Evolutionary conservation across 2,329 filamentous ascomycete species (phyloP), one percentile per base, ranked within the genome.

Genomic region (Drechslerella stenobrocha): DNA sequence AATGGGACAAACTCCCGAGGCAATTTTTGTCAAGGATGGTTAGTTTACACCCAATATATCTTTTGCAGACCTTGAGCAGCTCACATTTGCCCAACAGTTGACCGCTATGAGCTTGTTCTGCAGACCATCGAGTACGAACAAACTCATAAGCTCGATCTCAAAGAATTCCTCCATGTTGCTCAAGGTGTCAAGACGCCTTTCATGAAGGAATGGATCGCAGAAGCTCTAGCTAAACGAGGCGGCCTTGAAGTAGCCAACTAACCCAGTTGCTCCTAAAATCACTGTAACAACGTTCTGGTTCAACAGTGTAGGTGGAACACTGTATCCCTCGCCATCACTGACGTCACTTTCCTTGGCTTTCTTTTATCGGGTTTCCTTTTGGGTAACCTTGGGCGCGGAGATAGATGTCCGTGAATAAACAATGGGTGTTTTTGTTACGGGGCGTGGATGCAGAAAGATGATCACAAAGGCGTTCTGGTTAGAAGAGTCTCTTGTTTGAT

Each of bases 41-140:
- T 34, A 15, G 45, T 13, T 37, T 42, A n/a, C 9, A n/a, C 8
- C 37, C 2, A 15, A 3, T 15, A 22, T 32, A 47, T 11, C 1
- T 9, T 40, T 13, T 18, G 23, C 40, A 23, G 11, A 3, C 3
- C 1, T 3, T 2, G 22, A 30, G 1, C 23, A 20, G 18, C 51
- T 61, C 40, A 61, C n/a, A 20, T 40, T 28, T 5, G 1, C n/a
- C 3, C 1, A 22, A 9, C 56, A 73, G 84, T 98, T 64, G 93
- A 98, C 78, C 97, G 97, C 84, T 85, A 98, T 76, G 93, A 98
- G 79, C 80, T 98, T 71, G 78, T 98, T 69, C 79, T 95, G 74
- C 93, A 98, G 79, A 96, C 96, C 88, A 80, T 95, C 26, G 93
- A 98, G 77, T 98, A 98, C 75, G 93, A 98, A 82, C 86, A 87